phyloP scores from a whole-genome alignment of 768 basidiomycete species.

The Russula griseocarnosa region DNA sequence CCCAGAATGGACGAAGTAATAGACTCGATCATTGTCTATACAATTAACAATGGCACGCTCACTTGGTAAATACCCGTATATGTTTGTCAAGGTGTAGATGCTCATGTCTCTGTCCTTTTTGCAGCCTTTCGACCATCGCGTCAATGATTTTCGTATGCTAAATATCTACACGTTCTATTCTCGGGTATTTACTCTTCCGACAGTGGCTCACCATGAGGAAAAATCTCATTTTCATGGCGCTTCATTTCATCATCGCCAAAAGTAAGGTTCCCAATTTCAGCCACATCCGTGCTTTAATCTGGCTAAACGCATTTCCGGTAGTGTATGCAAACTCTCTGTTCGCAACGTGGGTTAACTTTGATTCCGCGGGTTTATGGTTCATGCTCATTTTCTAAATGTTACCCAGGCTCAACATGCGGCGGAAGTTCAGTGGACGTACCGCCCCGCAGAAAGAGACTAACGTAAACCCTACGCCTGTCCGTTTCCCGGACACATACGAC shows the following conservation, averaged over 20 bases:
- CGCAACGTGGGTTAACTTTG: constrained; percentile 22
- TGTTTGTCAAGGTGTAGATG: neutral
- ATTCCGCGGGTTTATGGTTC: neutral
- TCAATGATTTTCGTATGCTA: constrained; percentile 26
- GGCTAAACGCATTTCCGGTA: neutral
- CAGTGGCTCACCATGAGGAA: constrained; percentile 26
- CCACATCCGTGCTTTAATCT: neutral
- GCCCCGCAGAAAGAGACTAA: constrained; percentile 3
- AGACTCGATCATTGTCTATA: constrained; percentile 26
- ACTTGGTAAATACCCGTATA: constrained; percentile 22
- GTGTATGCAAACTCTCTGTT: constrained; percentile 29
- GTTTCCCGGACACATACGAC: constrained; percentile 21
- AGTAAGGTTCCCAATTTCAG: constrained; percentile 10
- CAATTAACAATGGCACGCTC: constrained; percentile 29
- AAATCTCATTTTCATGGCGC: constrained; percentile 27
- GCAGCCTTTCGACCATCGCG: constrained; percentile 24
- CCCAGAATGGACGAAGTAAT: constrained; percentile 28
- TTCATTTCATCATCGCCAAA: constrained; percentile 29
- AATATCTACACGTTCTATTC: neutral
- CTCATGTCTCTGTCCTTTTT: neutral
- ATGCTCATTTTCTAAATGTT: neutral
- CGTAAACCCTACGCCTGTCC: constrained; percentile 15
- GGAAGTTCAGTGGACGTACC: constrained; percentile 19
- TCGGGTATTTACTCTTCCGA: neutral
- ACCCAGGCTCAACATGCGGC: constrained; percentile 26